Evolutionary conservation across 129 eudicot species (phyloP), one percentile per base, ranked within the genome.

Genomic region (Solidago caesia): DNA sequence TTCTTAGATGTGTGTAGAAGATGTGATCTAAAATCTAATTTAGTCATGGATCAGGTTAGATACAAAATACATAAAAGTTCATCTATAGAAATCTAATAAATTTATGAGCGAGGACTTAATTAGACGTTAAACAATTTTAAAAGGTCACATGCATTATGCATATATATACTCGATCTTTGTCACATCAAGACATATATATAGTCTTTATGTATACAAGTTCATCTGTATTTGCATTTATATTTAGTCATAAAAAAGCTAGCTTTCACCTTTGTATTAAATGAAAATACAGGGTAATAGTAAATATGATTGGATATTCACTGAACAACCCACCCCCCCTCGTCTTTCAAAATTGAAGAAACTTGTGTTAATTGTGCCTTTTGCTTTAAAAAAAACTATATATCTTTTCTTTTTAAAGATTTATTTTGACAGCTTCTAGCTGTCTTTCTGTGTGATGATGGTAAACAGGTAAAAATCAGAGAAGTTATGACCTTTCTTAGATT

Each of bases 211-310:
- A 79, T 64, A 6, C 68, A 64, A 27, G 64, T 76, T 79, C 82
- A 75, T 71, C 86, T 86, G 87, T 73, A 73, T 82, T 58, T 82
- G 81, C 87, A 85, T 85, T 85, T 72, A 85, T 70, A 85, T 72
- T 73, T 64, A 79, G 70, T 67, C 83, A 79, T 67, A 65, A 57
- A 73, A 65, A 72, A 45, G 78, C 63, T 66, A 73, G 79, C 70
- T 73, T 79, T 66, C 64, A 73, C 79, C 83, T 79, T 73, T 79
- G 70, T 79, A 79, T 66, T 79, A 48, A 79, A 79, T 79, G 75
- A 75, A 55, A 67, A 79, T 79, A 74, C 79, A 79, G 83, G 59
- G 79, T 67, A 73, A 73, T 67, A 79, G 72, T 85, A 75, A 85
- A 85, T 66, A 79, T 79, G 77, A 78, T 77, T 70, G 82, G 81